Evolutionary conservation across 805 yeast genomes (phyloP).

Genomic region (Wickerhamiella alocasiicola): DNA sequence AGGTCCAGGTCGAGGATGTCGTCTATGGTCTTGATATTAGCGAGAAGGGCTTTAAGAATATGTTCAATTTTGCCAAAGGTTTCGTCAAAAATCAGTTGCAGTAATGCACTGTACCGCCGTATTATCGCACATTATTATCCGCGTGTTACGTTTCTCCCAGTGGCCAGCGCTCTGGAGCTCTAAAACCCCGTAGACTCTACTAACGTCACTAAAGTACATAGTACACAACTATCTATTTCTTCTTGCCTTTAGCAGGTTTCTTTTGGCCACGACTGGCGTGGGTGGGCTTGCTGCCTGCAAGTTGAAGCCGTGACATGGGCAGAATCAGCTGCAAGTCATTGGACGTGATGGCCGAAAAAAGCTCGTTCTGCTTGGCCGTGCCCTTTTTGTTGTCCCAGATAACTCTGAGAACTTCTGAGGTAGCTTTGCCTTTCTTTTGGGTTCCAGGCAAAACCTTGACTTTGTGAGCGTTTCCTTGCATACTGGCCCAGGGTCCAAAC

Average conservation of each 20-base stretch:
- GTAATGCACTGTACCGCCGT: not conserved
- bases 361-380: conserved; percentile 7
- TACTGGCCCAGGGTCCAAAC: conserved; percentile 85
- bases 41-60: conserved; percentile 49
- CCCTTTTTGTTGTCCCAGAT: conserved; percentile 33
- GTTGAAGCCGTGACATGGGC: conserved; percentile 12
- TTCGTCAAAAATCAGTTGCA: conserved; percentile 33
- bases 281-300: not conserved
- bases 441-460: conserved; percentile 70
- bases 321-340: conserved; percentile 12
- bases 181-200: too few relatives aligned
- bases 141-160: too few relatives aligned
- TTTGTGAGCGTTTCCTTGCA: conserved; percentile 64
- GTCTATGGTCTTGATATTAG: conserved; percentile 29
- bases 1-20: conserved; percentile 58
- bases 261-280: conserved; percentile 5
- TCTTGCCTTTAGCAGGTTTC: too few relatives aligned
- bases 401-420: conserved; percentile 51
- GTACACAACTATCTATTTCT: not conserved
- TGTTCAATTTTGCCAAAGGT: conserved; percentile 78
- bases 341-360: conserved; percentile 11
- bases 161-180: too few relatives aligned
- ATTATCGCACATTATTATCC: too few relatives aligned
- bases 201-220: too few relatives aligned
- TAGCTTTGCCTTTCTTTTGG: conserved; percentile 78